Evolutionary conservation across 2,329 filamentous ascomycete species (phyloP).

Genomic region (Massarina eburnea): DNA sequence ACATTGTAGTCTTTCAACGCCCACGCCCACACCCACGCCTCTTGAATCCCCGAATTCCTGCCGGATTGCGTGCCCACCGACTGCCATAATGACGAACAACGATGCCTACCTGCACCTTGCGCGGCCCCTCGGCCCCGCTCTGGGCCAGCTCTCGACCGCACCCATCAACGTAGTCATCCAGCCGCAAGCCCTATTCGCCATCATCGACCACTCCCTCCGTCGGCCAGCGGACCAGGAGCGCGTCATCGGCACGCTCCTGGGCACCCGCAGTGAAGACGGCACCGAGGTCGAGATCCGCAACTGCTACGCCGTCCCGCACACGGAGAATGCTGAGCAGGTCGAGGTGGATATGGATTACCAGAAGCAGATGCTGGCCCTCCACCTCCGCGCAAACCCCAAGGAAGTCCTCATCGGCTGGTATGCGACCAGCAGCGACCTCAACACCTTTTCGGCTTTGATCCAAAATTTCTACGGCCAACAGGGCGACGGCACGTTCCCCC

Average conservation of each 20-base stretch:
- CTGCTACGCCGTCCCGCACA: constrained; percentile 97
- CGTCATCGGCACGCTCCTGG: constrained; percentile 94
- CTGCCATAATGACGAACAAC: constrained; percentile 73
- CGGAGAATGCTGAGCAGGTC: constrained; percentile 96
- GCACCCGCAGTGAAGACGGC: constrained; percentile 92
- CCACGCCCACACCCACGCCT: not conserved
- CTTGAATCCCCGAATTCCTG: not conserved
- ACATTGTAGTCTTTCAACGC: too few species aligned
- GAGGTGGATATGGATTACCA: constrained; percentile 99
- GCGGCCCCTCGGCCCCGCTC: constrained; percentile 83
- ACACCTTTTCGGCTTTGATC: constrained; percentile 97
- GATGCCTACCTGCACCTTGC: constrained; percentile 94
- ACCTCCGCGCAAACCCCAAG: constrained; percentile 90
- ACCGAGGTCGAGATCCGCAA: constrained; percentile 94
- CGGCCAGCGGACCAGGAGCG: constrained; percentile 90
- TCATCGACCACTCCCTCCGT: constrained; percentile 88
- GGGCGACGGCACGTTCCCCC: constrained; percentile 94
- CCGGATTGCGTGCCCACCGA: not conserved
- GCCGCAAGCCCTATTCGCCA: constrained; percentile 74
- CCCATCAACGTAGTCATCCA: constrained; percentile 94
- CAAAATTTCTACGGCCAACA: constrained; percentile 99
- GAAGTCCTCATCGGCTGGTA: constrained; percentile 98
- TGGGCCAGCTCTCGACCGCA: constrained; percentile 81
- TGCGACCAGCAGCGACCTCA: constrained; percentile 93
- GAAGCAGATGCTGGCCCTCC: constrained; percentile 96